phyloP scores from a whole-genome alignment of 2,329 filamentous ascomycete genomes.

The Aspergillus calidoustus region DNA sequence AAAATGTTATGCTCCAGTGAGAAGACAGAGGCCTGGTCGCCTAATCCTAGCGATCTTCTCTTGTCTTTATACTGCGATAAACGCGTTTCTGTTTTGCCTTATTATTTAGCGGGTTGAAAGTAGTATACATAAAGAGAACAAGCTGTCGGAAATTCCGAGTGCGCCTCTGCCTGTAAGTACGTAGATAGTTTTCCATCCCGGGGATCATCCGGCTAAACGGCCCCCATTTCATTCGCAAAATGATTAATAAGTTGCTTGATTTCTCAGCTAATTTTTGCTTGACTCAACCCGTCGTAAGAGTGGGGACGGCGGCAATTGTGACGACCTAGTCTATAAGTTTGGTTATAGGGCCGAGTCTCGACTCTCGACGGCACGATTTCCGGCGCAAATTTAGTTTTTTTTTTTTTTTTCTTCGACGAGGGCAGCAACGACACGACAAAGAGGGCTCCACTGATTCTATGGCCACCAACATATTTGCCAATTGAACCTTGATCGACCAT shows the following conservation, averaged over 20 bases:
- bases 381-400: background rate
- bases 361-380: background rate
- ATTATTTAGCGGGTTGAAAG: too few species aligned
- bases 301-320: background rate
- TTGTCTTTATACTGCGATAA: too few species aligned
- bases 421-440: background rate
- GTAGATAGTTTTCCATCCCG: too few species aligned
- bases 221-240: background rate
- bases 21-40: too few species aligned
- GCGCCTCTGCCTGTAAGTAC: too few species aligned
- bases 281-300: background rate
- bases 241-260: background rate
- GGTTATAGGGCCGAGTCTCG: background rate
- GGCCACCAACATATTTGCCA: background rate
- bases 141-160: too few species aligned
- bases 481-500: slow-evolving; percentile 13
- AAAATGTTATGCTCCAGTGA: too few species aligned
- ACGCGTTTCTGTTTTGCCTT: too few species aligned
- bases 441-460: background rate
- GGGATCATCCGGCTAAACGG: background rate
- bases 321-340: background rate
- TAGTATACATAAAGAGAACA: too few species aligned
- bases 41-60: too few species aligned
- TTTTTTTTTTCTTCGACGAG: background rate
- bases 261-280: background rate